These are phyloP conservation scores for Candida sp. DNA, from an alignment of 1,139 yeast species.

Conservation along the genomic window DNA sequence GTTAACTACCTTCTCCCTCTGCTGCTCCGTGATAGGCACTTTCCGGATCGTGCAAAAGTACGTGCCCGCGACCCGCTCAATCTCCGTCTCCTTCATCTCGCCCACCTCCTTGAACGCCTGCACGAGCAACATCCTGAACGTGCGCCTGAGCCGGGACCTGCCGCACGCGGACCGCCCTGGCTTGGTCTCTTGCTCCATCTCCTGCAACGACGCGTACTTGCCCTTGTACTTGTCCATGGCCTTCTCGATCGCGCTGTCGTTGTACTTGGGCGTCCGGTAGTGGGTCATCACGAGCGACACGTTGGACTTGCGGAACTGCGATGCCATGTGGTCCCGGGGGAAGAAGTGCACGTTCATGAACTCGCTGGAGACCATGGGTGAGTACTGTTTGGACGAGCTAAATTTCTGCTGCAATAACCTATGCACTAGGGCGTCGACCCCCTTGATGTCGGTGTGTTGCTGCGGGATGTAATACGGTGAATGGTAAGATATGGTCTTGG, in stretches of 20 bases:
- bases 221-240: slow-evolving; percentile 32
- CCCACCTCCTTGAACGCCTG: slow-evolving; percentile 4
- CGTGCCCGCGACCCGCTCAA: slow-evolving; percentile 33
- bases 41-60: slow-evolving; percentile 41
- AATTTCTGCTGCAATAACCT: slow-evolving; percentile 10
- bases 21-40: slow-evolving; percentile 40
- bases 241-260: slow-evolving; percentile 26
- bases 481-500: slow-evolving; percentile 1
- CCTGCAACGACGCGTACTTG: slow-evolving; percentile 16
- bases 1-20: slow-evolving; percentile 25
- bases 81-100: slow-evolving; percentile 7
- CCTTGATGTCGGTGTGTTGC: slow-evolving; percentile 38
- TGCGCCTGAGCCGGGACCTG: slow-evolving; percentile 30
- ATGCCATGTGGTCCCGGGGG: slow-evolving; percentile 30
- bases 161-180: slow-evolving; percentile 42
- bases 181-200: not conserved
- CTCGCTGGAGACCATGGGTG: slow-evolving; percentile 22
- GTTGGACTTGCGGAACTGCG: slow-evolving; percentile 39
- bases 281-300: slow-evolving; percentile 36
- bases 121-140: slow-evolving; percentile 15
- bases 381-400: slow-evolving; percentile 19
- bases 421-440: slow-evolving; percentile 35
- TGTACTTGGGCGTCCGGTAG: slow-evolving; percentile 18
- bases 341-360: slow-evolving; percentile 32
- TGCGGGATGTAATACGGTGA: slow-evolving; percentile 25